Base-by-base conservation (phyloP, 2,329 filamentous ascomycete genomes). In the Fusarium tricinctum region DNA sequence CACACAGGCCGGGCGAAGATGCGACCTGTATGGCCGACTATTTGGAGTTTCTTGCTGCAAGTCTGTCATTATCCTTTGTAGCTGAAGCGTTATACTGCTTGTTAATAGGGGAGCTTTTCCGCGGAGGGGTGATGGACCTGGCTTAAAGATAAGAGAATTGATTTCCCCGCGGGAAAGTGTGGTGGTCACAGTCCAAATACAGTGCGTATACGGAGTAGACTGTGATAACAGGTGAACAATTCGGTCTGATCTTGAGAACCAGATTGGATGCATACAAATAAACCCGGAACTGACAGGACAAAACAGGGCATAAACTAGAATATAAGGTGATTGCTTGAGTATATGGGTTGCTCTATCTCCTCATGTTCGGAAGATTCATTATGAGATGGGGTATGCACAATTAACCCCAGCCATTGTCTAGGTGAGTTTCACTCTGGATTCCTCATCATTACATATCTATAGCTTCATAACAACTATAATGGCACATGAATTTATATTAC, bases 1-100 rank as follows among this genome's bases (percentile, higher is more conserved):
- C 52, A 86, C 78, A 77, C 88, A 90, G 10, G 88, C 88, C 49
- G 87, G 86, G 39, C 85, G 83, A 63, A 88, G 83, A 77, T 89
- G 88, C 9, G 87, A 89, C 61, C 88, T 81, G 72, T 89, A 89
- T 5, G 87, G 88, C 44, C 88, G 69, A 15, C 66, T 63, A 53
- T 67, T 69, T 6, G 51, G 61, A 20, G 45, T 45, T 42, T n/a
- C 22, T 8, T 50, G 58, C 3, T 63, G 28, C 51, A 64, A 64
- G 2, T 28, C 13, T 8, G n/a, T 10, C 22, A 5, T 28, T 15
- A 9, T 44, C 5, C 6, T n/a, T 14, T 8, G 7, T 20, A 30
- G 4, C 19, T 30, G n/a, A 20, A n/a, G 20, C 42, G 12, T 20
- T 17, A 19, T 22, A 23, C 15, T 39, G 32, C 20, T 13, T 19